Evolutionary conservation across 2,329 filamentous ascomycete species (phyloP).

Genomic region (Fusarium sp.): DNA sequence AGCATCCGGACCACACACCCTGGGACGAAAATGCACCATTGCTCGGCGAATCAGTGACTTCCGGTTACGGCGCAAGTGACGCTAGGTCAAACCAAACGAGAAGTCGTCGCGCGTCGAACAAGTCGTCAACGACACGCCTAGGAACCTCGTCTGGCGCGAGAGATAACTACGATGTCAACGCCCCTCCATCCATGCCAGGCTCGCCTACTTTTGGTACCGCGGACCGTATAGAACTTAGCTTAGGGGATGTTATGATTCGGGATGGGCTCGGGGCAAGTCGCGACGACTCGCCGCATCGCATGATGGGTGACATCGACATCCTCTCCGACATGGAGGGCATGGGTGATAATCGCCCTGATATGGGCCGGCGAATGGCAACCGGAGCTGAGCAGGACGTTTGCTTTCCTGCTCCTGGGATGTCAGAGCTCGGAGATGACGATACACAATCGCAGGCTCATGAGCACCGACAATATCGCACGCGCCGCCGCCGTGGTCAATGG

Average conservation of each 20-base stretch:
- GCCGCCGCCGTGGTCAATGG: slow-evolving; percentile 79
- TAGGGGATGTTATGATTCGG: slow-evolving; percentile 77
- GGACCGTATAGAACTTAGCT: slow-evolving; percentile 65
- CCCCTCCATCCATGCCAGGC: slow-evolving; percentile 74
- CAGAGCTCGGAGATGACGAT: slow-evolving; percentile 85
- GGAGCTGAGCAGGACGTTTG: slow-evolving; percentile 89
- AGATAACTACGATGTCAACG: slow-evolving; percentile 72
- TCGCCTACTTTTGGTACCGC: slow-evolving; percentile 64
- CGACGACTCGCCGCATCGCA: slow-evolving; percentile 46
- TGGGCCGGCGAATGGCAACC: slow-evolving; percentile 62
- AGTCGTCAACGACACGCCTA: slow-evolving; percentile 61
- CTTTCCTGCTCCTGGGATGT: slow-evolving; percentile 79
- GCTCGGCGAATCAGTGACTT: slow-evolving; percentile 54
- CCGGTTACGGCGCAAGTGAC: slow-evolving; percentile 58
- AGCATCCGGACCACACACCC: slow-evolving; percentile 57
- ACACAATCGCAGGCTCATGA: slow-evolving; percentile 58
- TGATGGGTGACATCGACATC: slow-evolving; percentile 47
- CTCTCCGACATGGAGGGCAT: slow-evolving; percentile 44
- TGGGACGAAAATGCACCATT: slow-evolving; percentile 66
- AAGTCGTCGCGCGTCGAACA: slow-evolving; percentile 61
- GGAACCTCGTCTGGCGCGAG: slow-evolving; percentile 46
- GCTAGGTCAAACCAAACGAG: slow-evolving; percentile 46
- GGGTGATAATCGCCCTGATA: slow-evolving; percentile 45
- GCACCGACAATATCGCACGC: slow-evolving; percentile 49
- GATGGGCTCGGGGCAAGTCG: slow-evolving; percentile 65